phyloP scores from a whole-genome alignment of 2,329 filamentous ascomycete species.

The Cercospora sp. region DNA sequence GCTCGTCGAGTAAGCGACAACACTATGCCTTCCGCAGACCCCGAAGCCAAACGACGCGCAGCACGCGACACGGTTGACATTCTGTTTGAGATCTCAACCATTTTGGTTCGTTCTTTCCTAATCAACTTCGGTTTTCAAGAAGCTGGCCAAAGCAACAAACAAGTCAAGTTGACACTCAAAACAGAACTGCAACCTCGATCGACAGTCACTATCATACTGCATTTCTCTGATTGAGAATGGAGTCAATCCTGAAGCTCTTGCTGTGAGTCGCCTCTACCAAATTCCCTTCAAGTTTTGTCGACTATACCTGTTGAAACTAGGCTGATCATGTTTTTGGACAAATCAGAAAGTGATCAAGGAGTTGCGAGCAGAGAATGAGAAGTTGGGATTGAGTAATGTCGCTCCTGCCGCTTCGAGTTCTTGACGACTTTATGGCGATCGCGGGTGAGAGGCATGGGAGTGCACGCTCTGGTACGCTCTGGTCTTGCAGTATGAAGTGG shows the following conservation, averaged over 20 bases:
- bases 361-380: conserved; percentile 45
- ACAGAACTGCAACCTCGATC: conserved; percentile 90
- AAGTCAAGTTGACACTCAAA: background rate
- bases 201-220: conserved; percentile 87
- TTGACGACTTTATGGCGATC: background rate
- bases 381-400: conserved; percentile 15
- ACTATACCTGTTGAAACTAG: background rate
- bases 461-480: too few species aligned
- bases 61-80: conserved; percentile 79
- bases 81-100: conserved; percentile 71
- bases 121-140: too few species aligned
- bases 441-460: background rate
- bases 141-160: background rate
- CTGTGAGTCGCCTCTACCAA: conserved; percentile 59
- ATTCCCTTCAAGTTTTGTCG: background rate
- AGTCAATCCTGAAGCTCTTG: conserved; percentile 90
- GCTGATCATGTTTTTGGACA: background rate
- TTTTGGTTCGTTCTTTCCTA: conserved; percentile 64
- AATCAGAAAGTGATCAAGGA: conserved; percentile 50
- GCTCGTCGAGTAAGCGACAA: background rate
- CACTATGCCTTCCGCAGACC: conserved; percentile 14
- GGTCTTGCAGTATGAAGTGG: background rate
- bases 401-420: background rate
- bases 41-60: conserved; percentile 68
- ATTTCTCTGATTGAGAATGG: conserved; percentile 97